Percentiles rank a stretch among this genome's conserved stretches.
Conservation (phyloP, 139 green algal genomes). For the Eudorina sp. region DNA sequence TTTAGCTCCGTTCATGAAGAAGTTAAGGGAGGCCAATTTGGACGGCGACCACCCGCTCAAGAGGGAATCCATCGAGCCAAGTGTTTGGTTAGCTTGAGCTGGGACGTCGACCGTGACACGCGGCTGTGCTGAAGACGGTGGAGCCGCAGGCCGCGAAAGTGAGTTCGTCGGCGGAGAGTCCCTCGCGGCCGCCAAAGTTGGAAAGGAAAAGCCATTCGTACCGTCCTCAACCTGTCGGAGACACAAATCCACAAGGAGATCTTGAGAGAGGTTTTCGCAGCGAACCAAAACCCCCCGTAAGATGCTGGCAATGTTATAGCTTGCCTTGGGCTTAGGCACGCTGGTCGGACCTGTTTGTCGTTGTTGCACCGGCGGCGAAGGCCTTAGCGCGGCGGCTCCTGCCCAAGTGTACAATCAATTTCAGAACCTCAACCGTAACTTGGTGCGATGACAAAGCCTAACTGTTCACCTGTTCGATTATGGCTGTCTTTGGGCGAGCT, state of each 20-base stretch:
- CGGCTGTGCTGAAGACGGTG: neutral
- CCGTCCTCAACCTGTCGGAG: slow-evolving; percentile 7
- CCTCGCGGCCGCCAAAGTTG: neutral
- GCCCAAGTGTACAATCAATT: no score
- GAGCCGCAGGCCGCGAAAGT: neutral
- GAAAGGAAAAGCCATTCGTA: slow-evolving; percentile 13
- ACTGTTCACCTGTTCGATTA: neutral
- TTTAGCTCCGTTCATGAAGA: slow-evolving; percentile 22
- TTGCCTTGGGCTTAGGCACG: slow-evolving; percentile 6
- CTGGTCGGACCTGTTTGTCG: neutral
- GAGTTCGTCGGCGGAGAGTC: neutral
- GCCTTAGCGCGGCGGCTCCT: neutral
- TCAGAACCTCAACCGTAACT: no score
- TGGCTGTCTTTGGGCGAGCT: neutral
- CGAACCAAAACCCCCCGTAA: neutral
- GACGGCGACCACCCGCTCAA: slow-evolving; percentile 30
- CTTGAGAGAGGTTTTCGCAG: neutral
- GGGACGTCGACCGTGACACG: neutral
- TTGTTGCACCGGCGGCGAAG: neutral
- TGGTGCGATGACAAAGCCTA: no score
- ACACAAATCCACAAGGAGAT: neutral
- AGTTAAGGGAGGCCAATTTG: slow-evolving; percentile 35
- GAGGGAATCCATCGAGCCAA: neutral
- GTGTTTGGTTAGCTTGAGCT: neutral
- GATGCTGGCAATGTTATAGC: neutral